These are phyloP conservation scores for Teratosphaeria zuluensis DNA, from an alignment of 2,329 filamentous ascomycete species.

Conservation along the genomic window DNA sequence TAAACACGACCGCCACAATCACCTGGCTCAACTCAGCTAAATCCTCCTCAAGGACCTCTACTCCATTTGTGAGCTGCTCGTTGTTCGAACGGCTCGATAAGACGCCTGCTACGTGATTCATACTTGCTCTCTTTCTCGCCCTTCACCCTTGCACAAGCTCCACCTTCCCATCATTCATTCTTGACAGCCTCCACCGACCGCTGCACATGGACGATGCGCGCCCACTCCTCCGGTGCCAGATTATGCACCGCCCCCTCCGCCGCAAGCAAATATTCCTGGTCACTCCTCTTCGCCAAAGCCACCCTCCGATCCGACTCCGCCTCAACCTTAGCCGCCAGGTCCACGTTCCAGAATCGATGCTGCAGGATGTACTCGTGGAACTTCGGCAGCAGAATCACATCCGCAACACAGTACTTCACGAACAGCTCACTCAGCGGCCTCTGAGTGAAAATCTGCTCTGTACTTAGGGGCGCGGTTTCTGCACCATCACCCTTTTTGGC, in stretches of 20 bases:
- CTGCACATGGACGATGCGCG: neutral
- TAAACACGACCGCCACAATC: too few species aligned
- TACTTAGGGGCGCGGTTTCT: neutral
- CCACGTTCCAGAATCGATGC: neutral
- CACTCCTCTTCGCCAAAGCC: neutral
- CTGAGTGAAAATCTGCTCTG: neutral
- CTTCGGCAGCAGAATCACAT: neutral
- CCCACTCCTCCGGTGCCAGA: neutral
- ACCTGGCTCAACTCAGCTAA: too few species aligned
- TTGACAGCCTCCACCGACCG: neutral
- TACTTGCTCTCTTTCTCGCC: too few species aligned
- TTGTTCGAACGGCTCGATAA: too few species aligned
- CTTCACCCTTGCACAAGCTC: neutral
- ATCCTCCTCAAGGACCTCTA: neutral
- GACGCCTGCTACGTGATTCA: too few species aligned
- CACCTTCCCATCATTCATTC: neutral
- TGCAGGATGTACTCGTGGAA: neutral
- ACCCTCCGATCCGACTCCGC: neutral
- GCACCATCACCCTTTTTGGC: too few species aligned
- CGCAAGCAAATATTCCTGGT: neutral
- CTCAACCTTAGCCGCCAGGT: neutral
- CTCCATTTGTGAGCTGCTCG: too few species aligned
- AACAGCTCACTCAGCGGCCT: neutral
- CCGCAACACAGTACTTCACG: neutral
- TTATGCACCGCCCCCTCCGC: neutral